Conservation (phyloP, 2,329 filamentous ascomycete species). For the Penicillium griseofulvum region DNA sequence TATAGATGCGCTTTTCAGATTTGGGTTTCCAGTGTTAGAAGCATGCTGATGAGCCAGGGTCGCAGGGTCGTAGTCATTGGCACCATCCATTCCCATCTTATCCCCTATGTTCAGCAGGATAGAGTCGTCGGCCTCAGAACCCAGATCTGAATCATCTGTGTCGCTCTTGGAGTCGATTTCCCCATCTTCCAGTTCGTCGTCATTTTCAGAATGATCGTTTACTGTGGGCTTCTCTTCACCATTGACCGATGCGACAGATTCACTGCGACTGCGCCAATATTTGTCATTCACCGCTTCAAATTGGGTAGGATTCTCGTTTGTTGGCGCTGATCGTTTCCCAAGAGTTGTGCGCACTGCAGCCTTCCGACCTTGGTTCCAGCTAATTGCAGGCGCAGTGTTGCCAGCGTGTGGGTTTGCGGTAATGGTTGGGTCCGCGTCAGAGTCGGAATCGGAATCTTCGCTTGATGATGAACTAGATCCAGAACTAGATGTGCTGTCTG, state of each 20-base stretch:
- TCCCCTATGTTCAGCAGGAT: conserved; percentile 44
- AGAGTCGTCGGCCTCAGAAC: conserved; percentile 41
- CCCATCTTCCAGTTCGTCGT: conserved; percentile 26
- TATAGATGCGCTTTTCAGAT: conserved; percentile 1
- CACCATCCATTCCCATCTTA: conserved; percentile 10
- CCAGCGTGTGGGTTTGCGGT: conserved; percentile 21
- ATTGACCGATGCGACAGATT: conserved; percentile 26
- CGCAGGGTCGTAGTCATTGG: conserved; percentile 27
- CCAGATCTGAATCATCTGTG: conserved; percentile 31
- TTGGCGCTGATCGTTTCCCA: conserved; percentile 26
- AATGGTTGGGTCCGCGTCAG: conserved; percentile 12
- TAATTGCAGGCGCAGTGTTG: conserved; percentile 33
- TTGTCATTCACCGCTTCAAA: conserved; percentile 38
- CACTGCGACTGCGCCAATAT: conserved; percentile 40
- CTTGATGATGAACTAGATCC: conserved; percentile 21
- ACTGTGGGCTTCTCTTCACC: conserved; percentile 1
- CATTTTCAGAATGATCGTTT: background rate
- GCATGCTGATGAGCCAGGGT: conserved; percentile 8
- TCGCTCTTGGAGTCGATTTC: conserved; percentile 31
- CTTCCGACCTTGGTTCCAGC: conserved; percentile 47
- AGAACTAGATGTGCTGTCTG: conserved; percentile 32
- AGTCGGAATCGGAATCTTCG: conserved; percentile 3
- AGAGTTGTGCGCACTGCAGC: conserved; percentile 45
- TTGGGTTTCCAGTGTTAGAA: conserved; percentile 8
- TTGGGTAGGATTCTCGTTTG: conserved; percentile 15